Evolutionary conservation across 1,139 yeast species (phyloP).

Genomic region (Suhomyces terraborum): DNA sequence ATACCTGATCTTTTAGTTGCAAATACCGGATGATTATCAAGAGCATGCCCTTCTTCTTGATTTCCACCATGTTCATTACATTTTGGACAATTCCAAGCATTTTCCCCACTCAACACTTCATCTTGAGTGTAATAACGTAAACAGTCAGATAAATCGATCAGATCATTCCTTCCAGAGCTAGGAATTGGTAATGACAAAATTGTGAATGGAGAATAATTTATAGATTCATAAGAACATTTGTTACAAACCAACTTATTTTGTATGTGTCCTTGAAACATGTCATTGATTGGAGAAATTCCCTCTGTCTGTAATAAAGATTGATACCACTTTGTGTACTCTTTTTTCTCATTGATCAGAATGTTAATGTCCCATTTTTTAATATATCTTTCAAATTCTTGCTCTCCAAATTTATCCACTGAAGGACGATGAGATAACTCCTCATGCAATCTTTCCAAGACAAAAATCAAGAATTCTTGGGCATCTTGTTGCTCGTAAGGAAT

Average conservation of each 20-base stretch:
- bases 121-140: constrained; percentile 66
- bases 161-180: constrained; percentile 24
- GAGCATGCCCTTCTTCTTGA: constrained; percentile 14
- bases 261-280: constrained; percentile 65
- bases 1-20: constrained; percentile 34
- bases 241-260: constrained; percentile 65
- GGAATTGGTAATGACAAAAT: constrained; percentile 73
- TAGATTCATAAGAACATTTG: constrained; percentile 61
- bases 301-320: constrained; percentile 49
- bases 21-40: constrained; percentile 45
- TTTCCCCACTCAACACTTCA: constrained; percentile 68
- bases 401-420: constrained; percentile 20
- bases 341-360: constrained; percentile 35
- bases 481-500: constrained; percentile 79
- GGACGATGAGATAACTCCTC: constrained; percentile 55
- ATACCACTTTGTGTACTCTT: constrained; percentile 65
- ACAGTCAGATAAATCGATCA: constrained; percentile 59
- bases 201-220: constrained; percentile 61
- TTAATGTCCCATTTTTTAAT: constrained; percentile 37
- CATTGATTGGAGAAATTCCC: constrained; percentile 68
- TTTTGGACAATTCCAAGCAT: constrained; percentile 78
- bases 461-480: constrained; percentile 72
- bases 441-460: constrained; percentile 65
- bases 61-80: constrained; percentile 37
- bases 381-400: constrained; percentile 27